These are phyloP conservation scores for Lactarius hatsudake DNA, from an alignment of 768 basidiomycete genomes.

Conservation along the genomic window DNA sequence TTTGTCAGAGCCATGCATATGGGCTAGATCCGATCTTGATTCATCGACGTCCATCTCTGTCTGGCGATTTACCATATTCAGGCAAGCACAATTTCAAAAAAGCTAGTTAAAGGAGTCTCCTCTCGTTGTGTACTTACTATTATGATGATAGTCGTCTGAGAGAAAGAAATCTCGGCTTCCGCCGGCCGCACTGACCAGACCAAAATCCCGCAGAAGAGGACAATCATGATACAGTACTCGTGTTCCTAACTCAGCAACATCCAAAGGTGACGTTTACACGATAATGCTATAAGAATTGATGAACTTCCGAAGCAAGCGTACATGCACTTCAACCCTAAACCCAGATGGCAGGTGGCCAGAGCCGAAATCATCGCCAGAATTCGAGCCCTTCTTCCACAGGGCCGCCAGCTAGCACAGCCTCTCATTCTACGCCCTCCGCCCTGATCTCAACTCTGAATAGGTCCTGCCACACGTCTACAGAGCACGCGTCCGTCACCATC, in stretches of 20 bases:
- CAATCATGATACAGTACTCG: neutral
- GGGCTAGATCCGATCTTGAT: too few species aligned
- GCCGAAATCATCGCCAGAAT: neutral
- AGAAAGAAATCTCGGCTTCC: too few species aligned
- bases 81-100: too few species aligned
- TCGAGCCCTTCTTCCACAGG: neutral
- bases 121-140: too few species aligned
- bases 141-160: too few species aligned
- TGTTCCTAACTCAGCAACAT: slow-evolving; percentile 4
- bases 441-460: slow-evolving; percentile 16
- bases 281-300: neutral
- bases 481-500: slow-evolving; percentile 12
- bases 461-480: slow-evolving; percentile 21
- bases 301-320: slow-evolving; percentile 10
- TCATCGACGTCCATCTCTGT: too few species aligned
- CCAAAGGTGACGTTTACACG: neutral
- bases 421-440: neutral
- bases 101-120: too few species aligned
- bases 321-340: neutral
- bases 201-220: neutral
- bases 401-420: neutral
- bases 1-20: too few species aligned
- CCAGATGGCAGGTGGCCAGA: neutral
- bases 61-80: too few species aligned
- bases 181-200: too few species aligned